These are phyloP conservation scores for Dryas drummondii DNA, from an alignment of 306 rosid species.

Conservation along the genomic window DNA sequence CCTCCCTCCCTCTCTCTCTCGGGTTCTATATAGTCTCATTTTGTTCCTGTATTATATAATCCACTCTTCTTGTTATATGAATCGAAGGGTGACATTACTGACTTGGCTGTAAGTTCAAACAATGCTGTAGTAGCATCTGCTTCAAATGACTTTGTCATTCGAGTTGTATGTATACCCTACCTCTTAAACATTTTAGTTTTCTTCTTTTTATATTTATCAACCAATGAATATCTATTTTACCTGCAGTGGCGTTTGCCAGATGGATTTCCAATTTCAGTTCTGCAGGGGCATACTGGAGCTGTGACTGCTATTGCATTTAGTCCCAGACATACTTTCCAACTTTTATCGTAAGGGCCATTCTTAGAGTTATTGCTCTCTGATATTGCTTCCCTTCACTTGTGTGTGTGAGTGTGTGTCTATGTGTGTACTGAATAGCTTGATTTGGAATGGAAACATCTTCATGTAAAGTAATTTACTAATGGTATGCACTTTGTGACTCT, in stretches of 20 bases:
- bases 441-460: slow-evolving; percentile 7
- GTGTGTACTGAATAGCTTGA: slow-evolving; percentile 16
- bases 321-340: slow-evolving; percentile 72
- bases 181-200: slow-evolving; percentile 11
- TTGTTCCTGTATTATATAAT: slow-evolving; percentile 4
- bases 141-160: slow-evolving; percentile 81
- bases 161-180: slow-evolving; percentile 64
- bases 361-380: slow-evolving; percentile 22
- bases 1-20: background rate
- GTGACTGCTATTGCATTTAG: slow-evolving; percentile 89
- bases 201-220: slow-evolving; percentile 15
- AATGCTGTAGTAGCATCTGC: slow-evolving; percentile 91
- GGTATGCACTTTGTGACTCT: background rate
- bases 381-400: slow-evolving; percentile 23
- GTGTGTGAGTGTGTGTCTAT: background rate
- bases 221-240: slow-evolving; percentile 30
- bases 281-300: slow-evolving; percentile 81
- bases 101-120: slow-evolving; percentile 71
- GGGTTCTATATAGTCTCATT: background rate
- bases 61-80: slow-evolving; percentile 29
- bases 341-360: slow-evolving; percentile 68
- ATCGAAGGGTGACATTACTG: slow-evolving; percentile 80
- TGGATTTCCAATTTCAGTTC: slow-evolving; percentile 83
- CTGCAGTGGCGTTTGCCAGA: slow-evolving; percentile 91
- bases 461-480: background rate